phyloP scores from a whole-genome alignment of 306 rosid species.

The Fragaria vesca region DNA sequence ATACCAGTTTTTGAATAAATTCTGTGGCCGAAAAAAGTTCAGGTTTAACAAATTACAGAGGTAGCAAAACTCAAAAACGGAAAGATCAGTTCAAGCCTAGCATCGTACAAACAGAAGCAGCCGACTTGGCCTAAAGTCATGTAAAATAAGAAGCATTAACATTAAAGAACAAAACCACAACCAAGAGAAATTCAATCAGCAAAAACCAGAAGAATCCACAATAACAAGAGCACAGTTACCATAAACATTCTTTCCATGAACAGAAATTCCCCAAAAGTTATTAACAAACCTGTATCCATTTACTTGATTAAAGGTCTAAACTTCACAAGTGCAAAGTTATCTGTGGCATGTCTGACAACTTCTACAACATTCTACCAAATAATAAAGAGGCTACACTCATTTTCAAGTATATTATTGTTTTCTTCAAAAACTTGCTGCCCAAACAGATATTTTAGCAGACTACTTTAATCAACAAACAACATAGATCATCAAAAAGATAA shows the following conservation, averaged over 20 bases:
- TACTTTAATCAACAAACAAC: background rate
- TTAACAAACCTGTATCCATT: background rate
- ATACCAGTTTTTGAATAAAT: slow-evolving; percentile 33
- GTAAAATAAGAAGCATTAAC: background rate
- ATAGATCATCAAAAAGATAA: background rate
- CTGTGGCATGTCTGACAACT: no score
- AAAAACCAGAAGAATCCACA: background rate
- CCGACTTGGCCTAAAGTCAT: background rate
- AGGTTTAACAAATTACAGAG: background rate
- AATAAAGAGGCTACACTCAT: background rate
- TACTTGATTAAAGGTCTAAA: background rate
- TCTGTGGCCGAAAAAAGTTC: slow-evolving; percentile 16
- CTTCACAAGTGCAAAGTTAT: no score
- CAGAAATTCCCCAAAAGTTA: no score
- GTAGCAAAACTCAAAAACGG: no score
- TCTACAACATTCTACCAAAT: background rate
- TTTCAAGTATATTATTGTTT: background rate
- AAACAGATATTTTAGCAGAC: background rate
- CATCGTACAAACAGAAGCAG: background rate
- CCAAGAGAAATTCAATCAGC: background rate
- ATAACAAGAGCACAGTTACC: background rate
- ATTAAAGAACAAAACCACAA: background rate
- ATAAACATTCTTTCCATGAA: background rate
- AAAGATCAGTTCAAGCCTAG: background rate
- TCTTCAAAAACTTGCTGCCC: background rate